Evolutionary conservation across 2,329 filamentous ascomycete genomes (phyloP).

Genomic region (Aureobasidium uvarum): DNA sequence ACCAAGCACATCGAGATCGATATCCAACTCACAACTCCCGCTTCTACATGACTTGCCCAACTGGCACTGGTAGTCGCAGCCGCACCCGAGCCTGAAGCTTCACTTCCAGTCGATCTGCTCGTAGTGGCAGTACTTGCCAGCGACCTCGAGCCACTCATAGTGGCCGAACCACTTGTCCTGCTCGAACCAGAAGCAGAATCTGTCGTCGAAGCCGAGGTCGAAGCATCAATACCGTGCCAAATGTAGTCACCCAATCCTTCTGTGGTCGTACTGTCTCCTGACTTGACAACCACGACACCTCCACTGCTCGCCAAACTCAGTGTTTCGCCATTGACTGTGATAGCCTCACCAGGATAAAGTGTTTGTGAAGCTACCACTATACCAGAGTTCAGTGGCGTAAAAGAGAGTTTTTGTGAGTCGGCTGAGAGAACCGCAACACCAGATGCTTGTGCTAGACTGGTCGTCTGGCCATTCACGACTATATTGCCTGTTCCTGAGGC

Average conservation of each 20-base stretch:
- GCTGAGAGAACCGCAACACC: neutral
- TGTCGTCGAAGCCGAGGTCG: neutral
- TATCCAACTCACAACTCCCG: neutral
- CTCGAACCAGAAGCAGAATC: neutral
- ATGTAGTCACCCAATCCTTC: neutral
- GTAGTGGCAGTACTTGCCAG: neutral
- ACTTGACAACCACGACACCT: neutral
- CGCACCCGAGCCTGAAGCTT: neutral
- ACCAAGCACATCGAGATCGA: neutral
- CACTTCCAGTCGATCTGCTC: neutral
- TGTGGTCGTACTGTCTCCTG: neutral
- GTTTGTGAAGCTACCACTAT: constrained; percentile 20
- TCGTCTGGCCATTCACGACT: neutral
- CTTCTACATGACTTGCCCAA: too few relatives aligned
- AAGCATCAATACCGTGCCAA: neutral
- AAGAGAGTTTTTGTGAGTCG: neutral
- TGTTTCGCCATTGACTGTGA: constrained; percentile 35
- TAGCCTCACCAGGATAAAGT: constrained; percentile 29
- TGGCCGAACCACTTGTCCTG: neutral
- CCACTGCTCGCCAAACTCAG: neutral
- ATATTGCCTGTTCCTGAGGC: neutral
- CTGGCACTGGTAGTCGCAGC: neutral
- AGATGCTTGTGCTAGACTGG: neutral
- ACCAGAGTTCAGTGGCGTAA: neutral
- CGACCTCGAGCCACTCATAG: neutral